phyloP scores from a whole-genome alignment of 2,329 filamentous ascomycete species.

The Chaetomiaceae sp. region DNA sequence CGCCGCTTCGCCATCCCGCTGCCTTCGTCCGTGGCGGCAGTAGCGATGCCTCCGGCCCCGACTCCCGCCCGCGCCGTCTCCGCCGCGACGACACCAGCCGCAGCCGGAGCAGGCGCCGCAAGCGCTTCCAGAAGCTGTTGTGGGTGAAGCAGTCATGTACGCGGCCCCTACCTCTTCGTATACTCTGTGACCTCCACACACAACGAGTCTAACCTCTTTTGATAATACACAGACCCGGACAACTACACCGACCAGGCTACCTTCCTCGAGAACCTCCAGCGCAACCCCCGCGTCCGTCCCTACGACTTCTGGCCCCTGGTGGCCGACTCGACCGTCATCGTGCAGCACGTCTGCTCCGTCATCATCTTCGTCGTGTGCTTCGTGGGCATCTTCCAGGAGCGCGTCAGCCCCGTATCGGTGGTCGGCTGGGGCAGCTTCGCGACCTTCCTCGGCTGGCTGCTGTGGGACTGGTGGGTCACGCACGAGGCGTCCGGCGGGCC shows the following conservation, averaged over 20 bases:
- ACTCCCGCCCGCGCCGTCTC: slow-evolving; percentile 32
- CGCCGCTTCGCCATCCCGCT: slow-evolving; percentile 51
- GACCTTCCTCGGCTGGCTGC: slow-evolving; percentile 79
- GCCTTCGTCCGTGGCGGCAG: slow-evolving; percentile 35
- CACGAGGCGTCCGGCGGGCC: slow-evolving; percentile 51
- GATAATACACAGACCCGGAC: slow-evolving; percentile 73
- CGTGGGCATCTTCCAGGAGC: slow-evolving; percentile 77
- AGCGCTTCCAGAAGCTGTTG: slow-evolving; percentile 87
- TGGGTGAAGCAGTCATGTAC: slow-evolving; percentile 96
- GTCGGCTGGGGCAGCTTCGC: slow-evolving; percentile 77
- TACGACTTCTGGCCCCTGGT: slow-evolving; percentile 99
- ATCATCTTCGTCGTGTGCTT: slow-evolving; percentile 94
- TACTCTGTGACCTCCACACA: no score
- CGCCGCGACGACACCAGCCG: slow-evolving; percentile 51
- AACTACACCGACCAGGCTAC: slow-evolving; percentile 98
- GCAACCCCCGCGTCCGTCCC: slow-evolving; percentile 85
- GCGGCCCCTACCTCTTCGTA: no score
- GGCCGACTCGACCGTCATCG: slow-evolving; percentile 89
- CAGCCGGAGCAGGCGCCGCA: slow-evolving; percentile 59
- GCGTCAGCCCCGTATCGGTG: slow-evolving; percentile 83
- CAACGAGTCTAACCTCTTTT: slow-evolving; percentile 2
- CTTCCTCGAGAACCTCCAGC: slow-evolving; percentile 90
- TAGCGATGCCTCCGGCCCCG: slow-evolving; percentile 31
- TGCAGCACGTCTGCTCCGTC: slow-evolving; percentile 93
- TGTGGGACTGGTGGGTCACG: slow-evolving; percentile 89